A percentile compares a stretch with the other conserved stretches of the same genome.
phyloP scores from a whole-genome alignment of 768 basidiomycete species.

The Termitomyces heimii region DNA sequence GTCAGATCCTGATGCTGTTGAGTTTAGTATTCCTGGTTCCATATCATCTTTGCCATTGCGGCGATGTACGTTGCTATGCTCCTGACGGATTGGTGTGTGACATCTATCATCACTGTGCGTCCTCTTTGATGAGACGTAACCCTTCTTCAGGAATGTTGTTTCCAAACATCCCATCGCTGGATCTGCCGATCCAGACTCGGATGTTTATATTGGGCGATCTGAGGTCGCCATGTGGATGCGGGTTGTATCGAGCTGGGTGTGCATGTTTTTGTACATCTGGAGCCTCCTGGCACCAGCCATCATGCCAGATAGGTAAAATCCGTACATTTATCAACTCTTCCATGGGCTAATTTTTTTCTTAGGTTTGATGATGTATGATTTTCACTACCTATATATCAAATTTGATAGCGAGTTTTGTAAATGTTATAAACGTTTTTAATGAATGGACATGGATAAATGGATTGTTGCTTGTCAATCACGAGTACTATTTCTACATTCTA shows the following conservation, averaged over 20 bases:
- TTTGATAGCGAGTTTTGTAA: not conserved
- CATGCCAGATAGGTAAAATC: slow-evolving; percentile 79
- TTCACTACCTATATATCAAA: not conserved
- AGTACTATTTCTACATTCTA: too few species aligned
- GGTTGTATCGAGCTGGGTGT: slow-evolving; percentile 93
- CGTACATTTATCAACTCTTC: not conserved
- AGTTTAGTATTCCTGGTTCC: slow-evolving; percentile 94
- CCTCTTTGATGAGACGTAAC: not conserved
- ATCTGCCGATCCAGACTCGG: slow-evolving; percentile 47
- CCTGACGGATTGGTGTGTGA: slow-evolving; percentile 88
- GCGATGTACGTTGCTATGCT: slow-evolving; percentile 98
- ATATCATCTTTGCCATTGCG: slow-evolving; percentile 92
- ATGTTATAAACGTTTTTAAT: not conserved
- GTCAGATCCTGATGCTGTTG: not conserved
- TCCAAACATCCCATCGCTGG: slow-evolving; percentile 45
- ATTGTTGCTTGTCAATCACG: too few species aligned
- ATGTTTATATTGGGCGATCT: slow-evolving; percentile 91
- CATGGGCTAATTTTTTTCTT: not conserved
- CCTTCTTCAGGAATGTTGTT: slow-evolving; percentile 61
- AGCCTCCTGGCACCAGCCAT: slow-evolving; percentile 83
- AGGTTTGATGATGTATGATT: slow-evolving; percentile 20
- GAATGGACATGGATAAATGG: not conserved
- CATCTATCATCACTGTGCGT: not conserved
- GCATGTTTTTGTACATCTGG: slow-evolving; percentile 82
- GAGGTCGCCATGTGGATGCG: slow-evolving; percentile 99